These are phyloP conservation scores for Colletotrichum scovillei DNA, from an alignment of 2,329 filamentous ascomycete species.

Conservation along the genomic window DNA sequence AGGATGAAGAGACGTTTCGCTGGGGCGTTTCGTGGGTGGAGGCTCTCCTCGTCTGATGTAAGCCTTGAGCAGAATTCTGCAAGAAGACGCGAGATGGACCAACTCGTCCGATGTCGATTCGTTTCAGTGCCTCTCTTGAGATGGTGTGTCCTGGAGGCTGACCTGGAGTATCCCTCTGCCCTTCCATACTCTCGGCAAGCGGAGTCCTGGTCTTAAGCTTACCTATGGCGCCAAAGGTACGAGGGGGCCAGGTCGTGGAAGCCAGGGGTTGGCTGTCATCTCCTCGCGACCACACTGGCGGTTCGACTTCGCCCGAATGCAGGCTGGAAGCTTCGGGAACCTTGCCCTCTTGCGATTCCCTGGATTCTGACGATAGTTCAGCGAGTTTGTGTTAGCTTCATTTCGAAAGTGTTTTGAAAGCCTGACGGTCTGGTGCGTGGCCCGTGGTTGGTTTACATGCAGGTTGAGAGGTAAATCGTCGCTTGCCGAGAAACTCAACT, in stretches of 20 bases:
- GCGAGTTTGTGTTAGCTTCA: conserved; percentile 17
- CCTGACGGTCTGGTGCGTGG: neutral
- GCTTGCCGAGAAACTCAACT: conserved; percentile 13
- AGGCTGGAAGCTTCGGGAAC: conserved; percentile 16
- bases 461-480: conserved; percentile 4
- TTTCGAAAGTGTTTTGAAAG: conserved; percentile 26
- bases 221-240: neutral
- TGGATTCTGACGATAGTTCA: conserved; percentile 18
- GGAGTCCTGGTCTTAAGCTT: conserved; percentile 21
- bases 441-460: conserved; percentile 3
- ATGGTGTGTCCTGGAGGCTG: neutral
- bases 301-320: conserved; percentile 29
- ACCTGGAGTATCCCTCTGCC: neutral
- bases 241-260: neutral
- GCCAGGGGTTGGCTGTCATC: conserved; percentile 13
- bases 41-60: conserved; percentile 8
- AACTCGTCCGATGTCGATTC: conserved; percentile 19
- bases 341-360: conserved; percentile 4
- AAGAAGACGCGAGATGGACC: conserved; percentile 7
- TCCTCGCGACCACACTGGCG: neutral
- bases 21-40: conserved; percentile 12
- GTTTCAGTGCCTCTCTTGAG: conserved; percentile 18
- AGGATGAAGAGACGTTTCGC: conserved; percentile 12
- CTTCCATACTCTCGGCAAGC: conserved; percentile 11
- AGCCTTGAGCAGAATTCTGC: conserved; percentile 4